Percentiles rank a stretch among this genome's conserved stretches.
Evolutionary conservation across 176 grass and related monocot genomes (phyloP).

Genomic region (Elymus sibiricus): DNA sequence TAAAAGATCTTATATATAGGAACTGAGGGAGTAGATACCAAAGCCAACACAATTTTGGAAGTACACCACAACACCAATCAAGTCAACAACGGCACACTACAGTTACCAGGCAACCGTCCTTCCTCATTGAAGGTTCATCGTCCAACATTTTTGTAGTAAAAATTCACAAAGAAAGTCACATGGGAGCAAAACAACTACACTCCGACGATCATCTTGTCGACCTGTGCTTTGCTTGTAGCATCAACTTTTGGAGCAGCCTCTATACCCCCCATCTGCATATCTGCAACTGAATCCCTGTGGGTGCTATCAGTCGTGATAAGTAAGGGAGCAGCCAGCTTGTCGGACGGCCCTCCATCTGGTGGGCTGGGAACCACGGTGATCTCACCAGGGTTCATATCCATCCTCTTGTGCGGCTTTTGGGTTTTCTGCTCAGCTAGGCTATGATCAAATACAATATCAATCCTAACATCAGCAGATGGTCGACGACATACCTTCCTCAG

Average conservation of each 20-base stretch:
- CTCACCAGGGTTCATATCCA: slow-evolving; percentile 66
- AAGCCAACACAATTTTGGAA: not conserved
- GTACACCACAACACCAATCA: not conserved
- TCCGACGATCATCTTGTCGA: slow-evolving; percentile 23
- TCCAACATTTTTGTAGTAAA: not conserved
- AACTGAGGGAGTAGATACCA: too few relatives aligned
- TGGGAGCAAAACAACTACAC: not conserved
- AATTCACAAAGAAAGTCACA: not conserved
- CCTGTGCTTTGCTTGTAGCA: slow-evolving; percentile 20
- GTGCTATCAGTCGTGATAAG: not conserved
- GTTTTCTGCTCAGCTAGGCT: slow-evolving; percentile 35
- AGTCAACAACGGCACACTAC: not conserved
- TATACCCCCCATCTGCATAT: slow-evolving; percentile 10
- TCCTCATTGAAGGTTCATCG: not conserved
- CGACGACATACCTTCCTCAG: slow-evolving; percentile 96
- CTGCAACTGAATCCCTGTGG: slow-evolving; percentile 24
- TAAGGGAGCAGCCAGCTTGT: not conserved
- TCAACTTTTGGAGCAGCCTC: slow-evolving; percentile 13
- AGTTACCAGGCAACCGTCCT: not conserved
- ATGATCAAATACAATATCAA: too few relatives aligned
- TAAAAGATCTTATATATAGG: too few relatives aligned
- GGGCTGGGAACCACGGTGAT: slow-evolving; percentile 27
- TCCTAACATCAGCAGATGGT: slow-evolving; percentile 8
- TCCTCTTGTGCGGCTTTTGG: slow-evolving; percentile 49
- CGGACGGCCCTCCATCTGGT: slow-evolving; percentile 6